A percentile compares a stretch with the other conserved stretches of the same genome.
These are phyloP conservation scores for Piper betle DNA, from an alignment of 164 flowering plant species.

Conservation along the genomic window DNA sequence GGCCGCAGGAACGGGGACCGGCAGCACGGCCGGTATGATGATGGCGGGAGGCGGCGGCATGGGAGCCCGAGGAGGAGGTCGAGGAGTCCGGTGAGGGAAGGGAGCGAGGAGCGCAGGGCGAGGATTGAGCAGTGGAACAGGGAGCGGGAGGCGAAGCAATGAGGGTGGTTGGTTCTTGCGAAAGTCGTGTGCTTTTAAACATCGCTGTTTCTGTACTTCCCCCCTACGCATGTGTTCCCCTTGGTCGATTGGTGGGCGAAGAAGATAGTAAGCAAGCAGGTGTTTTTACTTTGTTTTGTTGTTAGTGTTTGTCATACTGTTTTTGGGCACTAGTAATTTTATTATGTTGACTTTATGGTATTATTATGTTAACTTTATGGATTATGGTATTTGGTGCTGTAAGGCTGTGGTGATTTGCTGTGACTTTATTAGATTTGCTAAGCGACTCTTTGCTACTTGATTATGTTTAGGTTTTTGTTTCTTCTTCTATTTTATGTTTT, in stretches of 20 bases:
- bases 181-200: too few relatives aligned
- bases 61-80: slow-evolving; percentile 26
- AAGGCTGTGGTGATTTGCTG: not conserved
- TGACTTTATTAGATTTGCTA: too few relatives aligned
- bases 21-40: slow-evolving; percentile 22
- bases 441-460: too few relatives aligned
- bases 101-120: slow-evolving; percentile 71
- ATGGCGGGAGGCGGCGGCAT: slow-evolving; percentile 16
- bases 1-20: slow-evolving; percentile 22
- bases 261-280: not conserved
- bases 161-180: slow-evolving; percentile 1
- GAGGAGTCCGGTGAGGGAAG: slow-evolving; percentile 49
- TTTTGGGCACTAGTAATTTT: not conserved
- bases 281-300: not conserved
- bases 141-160: slow-evolving; percentile 41
- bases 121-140: slow-evolving; percentile 77
- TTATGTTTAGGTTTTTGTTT: too few relatives aligned
- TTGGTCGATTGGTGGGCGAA: not conserved
- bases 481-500: too few relatives aligned
- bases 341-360: not conserved
- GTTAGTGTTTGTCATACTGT: not conserved
- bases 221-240: not conserved
- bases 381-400: slow-evolving; percentile 3
- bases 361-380: not conserved
- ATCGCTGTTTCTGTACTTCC: too few relatives aligned